Conservation (phyloP, 2,329 filamentous ascomycete genomes). For the Monosporascus sp. region DNA sequence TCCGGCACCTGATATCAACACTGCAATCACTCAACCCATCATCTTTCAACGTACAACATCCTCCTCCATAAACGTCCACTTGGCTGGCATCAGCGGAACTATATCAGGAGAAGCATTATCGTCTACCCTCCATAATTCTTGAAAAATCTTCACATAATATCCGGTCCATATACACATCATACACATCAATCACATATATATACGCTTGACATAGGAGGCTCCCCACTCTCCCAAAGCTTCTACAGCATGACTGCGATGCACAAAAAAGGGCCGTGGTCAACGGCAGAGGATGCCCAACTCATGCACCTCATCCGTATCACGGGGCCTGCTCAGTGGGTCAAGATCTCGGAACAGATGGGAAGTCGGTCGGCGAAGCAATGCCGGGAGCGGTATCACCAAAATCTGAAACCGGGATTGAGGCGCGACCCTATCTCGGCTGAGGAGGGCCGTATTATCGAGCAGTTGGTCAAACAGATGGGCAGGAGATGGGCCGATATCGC, state of each 20-base stretch:
- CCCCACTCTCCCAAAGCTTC: too few relatives aligned
- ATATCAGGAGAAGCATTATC: neutral
- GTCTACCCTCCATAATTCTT: too few relatives aligned
- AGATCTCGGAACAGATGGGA: conserved; percentile 69
- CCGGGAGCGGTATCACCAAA: conserved; percentile 89
- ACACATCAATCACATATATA: too few relatives aligned
- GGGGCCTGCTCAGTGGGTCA: conserved; percentile 84
- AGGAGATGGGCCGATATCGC: conserved; percentile 94
- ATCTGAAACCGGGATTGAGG: conserved; percentile 72
- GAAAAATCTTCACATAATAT: too few relatives aligned
- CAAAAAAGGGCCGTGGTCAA: conserved; percentile 74
- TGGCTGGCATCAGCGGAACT: neutral
- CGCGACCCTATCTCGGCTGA: conserved; percentile 67
- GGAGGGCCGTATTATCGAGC: conserved; percentile 69
- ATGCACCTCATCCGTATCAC: conserved; percentile 65
- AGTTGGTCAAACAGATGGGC: conserved; percentile 70
- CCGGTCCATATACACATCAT: too few relatives aligned
- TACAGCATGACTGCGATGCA: conserved; percentile 8
- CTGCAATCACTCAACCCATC: neutral
- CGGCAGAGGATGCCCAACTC: conserved; percentile 67
- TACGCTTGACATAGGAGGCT: too few relatives aligned
- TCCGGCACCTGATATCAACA: neutral
- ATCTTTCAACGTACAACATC: neutral
- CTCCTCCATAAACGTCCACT: neutral
- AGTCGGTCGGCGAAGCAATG: conserved; percentile 90